Evolutionary conservation across 352 stramenopile species (phyloP).

Genomic region (Phytophthora agathidicida): DNA sequence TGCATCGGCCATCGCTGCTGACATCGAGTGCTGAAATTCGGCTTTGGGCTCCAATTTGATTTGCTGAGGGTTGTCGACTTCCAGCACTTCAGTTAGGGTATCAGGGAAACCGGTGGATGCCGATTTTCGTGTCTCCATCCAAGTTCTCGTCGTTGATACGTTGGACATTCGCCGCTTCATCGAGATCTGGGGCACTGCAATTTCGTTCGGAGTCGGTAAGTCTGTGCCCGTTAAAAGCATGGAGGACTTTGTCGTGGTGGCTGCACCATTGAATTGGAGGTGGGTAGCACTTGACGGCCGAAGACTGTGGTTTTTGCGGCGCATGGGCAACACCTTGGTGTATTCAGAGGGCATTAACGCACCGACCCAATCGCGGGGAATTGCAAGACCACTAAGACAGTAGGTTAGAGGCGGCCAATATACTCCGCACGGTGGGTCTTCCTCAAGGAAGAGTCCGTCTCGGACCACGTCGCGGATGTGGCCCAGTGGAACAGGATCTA

Average conservation of each 20-base stretch:
- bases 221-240: constrained; percentile 4
- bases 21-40: constrained; percentile 3
- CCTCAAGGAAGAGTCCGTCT: constrained; percentile 54
- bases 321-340: constrained; percentile 59
- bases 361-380: constrained; percentile 71
- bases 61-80: not conserved
- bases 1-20: constrained; percentile 14
- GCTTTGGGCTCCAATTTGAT: constrained; percentile 7
- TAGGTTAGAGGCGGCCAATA: constrained; percentile 70
- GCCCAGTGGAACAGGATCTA: constrained; percentile 58
- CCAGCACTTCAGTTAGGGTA: not conserved
- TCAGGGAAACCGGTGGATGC: not conserved
- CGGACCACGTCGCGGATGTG: constrained; percentile 64
- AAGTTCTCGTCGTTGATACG: constrained; percentile 3
- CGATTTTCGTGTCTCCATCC: constrained; percentile 2
- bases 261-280: too few relatives aligned
- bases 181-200: not conserved
- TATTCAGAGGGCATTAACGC: constrained; percentile 77
- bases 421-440: constrained; percentile 45
- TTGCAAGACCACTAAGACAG: constrained; percentile 46
- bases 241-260: not conserved
- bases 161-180: constrained; percentile 1
- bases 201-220: not conserved
- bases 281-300: too few relatives aligned
- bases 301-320: constrained; percentile 4